Percentiles rank a stretch among this genome's conserved stretches.
These are phyloP conservation scores for Amanita rubescens DNA, from an alignment of 768 basidiomycete species.

Conservation along the genomic window DNA sequence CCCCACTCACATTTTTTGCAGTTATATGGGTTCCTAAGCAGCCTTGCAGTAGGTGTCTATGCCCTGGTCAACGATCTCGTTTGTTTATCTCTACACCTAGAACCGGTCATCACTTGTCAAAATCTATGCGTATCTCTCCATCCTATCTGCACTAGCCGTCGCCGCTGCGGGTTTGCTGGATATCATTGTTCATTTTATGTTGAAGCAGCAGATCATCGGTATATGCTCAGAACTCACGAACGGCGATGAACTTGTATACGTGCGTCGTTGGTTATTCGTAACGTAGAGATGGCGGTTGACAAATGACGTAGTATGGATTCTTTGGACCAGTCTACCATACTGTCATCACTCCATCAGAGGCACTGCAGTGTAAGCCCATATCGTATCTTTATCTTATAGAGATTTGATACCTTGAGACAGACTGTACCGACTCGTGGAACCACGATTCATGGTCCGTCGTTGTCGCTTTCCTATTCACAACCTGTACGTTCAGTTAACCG, in stretches of 20 bases:
- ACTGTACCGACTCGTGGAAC: slow-evolving; percentile 53
- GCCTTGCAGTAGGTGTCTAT: slow-evolving; percentile 35
- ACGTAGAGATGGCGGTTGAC: slow-evolving; percentile 6
- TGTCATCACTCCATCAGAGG: slow-evolving; percentile 29
- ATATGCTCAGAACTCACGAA: slow-evolving; percentile 42
- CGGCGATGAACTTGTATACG: slow-evolving; percentile 28
- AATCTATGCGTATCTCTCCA: slow-evolving; percentile 47
- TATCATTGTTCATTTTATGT: slow-evolving; percentile 56
- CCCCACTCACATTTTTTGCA: slow-evolving; percentile 6
- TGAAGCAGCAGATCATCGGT: slow-evolving; percentile 54
- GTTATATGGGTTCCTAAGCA: slow-evolving; percentile 46
- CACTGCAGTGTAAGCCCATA: slow-evolving; percentile 35
- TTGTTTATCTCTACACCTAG: slow-evolving; percentile 22
- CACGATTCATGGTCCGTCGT: slow-evolving; percentile 66
- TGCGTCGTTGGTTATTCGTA: slow-evolving; percentile 16
- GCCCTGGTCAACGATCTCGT: background rate
- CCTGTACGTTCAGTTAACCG: slow-evolving; percentile 34
- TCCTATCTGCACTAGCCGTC: slow-evolving; percentile 39
- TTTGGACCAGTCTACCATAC: slow-evolving; percentile 38
- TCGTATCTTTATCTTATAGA: background rate
- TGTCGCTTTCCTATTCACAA: slow-evolving; percentile 49
- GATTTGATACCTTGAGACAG: slow-evolving; percentile 28
- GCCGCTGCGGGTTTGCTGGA: slow-evolving; percentile 46
- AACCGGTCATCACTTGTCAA: slow-evolving; percentile 49
- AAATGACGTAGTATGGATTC: slow-evolving; percentile 36